Base-by-base conservation (phyloP, 2,329 filamentous ascomycete genomes). In the Xylaria sp. region DNA sequence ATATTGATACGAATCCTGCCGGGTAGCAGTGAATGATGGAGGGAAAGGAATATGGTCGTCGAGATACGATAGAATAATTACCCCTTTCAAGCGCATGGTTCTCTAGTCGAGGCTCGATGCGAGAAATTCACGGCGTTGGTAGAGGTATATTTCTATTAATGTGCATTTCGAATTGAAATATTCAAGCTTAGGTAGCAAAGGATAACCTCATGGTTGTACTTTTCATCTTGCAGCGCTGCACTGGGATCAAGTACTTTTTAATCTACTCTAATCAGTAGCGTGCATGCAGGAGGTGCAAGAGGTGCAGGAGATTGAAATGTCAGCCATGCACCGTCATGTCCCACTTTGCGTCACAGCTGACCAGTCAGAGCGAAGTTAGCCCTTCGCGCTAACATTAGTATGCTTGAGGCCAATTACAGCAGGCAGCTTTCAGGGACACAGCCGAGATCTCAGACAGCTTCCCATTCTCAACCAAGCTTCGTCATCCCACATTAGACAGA, bases 401-500 rank as follows among this genome's bases (percentile, higher is more conserved):
- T 28, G 13, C 36, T 40, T 36, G 13, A 26, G 54, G 54, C 46
- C 33, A 42, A 49, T 53, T 54, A 53, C 60, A 66, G 69, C 72
- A 71, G 66, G 67, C 70, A 58, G 13, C 58, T 56, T 46, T 63
- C 70, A 69, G 66, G 70, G 66, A 58, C 15, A 57, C 49, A 28
- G 63, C 59, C 64, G 64, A 67, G 67, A 49, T 38, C 60, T 61
- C 64, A 67, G 67, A 38, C 54, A 42, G 54, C 54, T 57, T 28
- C 20, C 5, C 57, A 59, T 68, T 64, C 48, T 62, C 67, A 67
- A 66, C 36, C 13, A 67, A 73, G 67, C 67, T 71, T 76, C 73
- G 73, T 75, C 73, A 75, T 70, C 68, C 48, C 36, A 61, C 62
- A 59, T 61, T 33, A 20, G 56, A 63, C 58, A 20, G 56, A 63